phyloP scores from a whole-genome alignment of 2,329 filamentous ascomycete genomes.

The Metarhizium guizhouense region DNA sequence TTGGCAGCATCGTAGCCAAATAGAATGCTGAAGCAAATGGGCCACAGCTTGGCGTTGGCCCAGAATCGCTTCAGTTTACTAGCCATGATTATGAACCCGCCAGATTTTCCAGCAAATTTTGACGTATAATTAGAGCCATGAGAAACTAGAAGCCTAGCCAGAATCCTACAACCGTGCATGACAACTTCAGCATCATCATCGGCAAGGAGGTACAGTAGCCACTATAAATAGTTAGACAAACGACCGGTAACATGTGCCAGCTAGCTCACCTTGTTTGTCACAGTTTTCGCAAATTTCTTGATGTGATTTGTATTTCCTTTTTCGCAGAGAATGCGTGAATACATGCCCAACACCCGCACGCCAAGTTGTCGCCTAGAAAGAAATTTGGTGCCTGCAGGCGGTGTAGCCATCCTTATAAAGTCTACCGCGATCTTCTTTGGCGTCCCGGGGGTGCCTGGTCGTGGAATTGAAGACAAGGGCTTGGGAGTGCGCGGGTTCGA shows the following conservation, averaged over 20 bases:
- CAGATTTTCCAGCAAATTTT: slow-evolving; percentile 76
- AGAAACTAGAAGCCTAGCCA: slow-evolving; percentile 73
- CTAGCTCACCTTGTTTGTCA: slow-evolving; percentile 74
- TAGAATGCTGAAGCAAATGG: slow-evolving; percentile 77
- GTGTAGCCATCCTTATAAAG: slow-evolving; percentile 15
- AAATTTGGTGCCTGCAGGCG: slow-evolving; percentile 23
- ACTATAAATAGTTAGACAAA: slow-evolving; percentile 39
- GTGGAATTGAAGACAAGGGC: slow-evolving; percentile 27
- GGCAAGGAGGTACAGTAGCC: slow-evolving; percentile 83
- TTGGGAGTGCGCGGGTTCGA: slow-evolving; percentile 45
- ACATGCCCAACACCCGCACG: slow-evolving; percentile 65
- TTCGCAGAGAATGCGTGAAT: slow-evolving; percentile 69
- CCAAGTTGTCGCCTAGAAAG: slow-evolving; percentile 64
- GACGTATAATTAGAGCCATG: slow-evolving; percentile 74
- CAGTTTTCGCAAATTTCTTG: slow-evolving; percentile 82
- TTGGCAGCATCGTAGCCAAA: slow-evolving; percentile 75
- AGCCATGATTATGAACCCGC: slow-evolving; percentile 81
- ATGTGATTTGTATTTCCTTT: slow-evolving; percentile 60
- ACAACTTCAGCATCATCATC: slow-evolving; percentile 81
- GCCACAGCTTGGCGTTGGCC: slow-evolving; percentile 78
- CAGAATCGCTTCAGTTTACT: slow-evolving; percentile 79
- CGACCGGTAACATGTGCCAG: background rate
- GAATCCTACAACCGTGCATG: slow-evolving; percentile 69
- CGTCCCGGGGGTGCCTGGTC: slow-evolving; percentile 31
- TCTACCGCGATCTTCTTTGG: slow-evolving; percentile 30